Evolutionary conservation across 139 green algal genomes (phyloP).

Genomic region (Chara braunii): DNA sequence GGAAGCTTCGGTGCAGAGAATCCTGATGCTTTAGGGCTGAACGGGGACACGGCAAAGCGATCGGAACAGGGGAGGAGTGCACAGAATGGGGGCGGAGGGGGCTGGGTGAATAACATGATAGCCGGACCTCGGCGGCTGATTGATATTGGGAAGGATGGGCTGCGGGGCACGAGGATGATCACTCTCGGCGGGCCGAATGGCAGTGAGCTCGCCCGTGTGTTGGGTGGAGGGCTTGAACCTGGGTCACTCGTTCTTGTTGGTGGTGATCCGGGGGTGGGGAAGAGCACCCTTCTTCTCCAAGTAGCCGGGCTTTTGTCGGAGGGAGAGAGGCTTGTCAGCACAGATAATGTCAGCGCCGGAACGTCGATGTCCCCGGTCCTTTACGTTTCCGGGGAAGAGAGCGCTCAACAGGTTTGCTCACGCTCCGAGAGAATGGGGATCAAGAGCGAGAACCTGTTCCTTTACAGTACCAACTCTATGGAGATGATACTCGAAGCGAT

Average conservation of each 20-base stretch:
- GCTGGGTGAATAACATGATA: conserved; percentile 7
- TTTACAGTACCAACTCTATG: conserved; percentile 23
- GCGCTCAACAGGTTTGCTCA: conserved; percentile 16
- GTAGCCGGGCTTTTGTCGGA: conserved; percentile 44
- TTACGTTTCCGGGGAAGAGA: conserved; percentile 39
- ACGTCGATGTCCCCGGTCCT: conserved; percentile 23
- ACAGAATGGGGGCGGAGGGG: neutral
- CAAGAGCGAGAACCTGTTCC: conserved; percentile 5
- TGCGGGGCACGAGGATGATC: neutral
- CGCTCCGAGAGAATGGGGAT: conserved; percentile 36
- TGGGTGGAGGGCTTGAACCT: conserved; percentile 84
- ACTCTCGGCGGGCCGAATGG: conserved; percentile 28
- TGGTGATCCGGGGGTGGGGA: conserved; percentile 91
- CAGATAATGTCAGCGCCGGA: neutral
- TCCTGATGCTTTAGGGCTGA: neutral
- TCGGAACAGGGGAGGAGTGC: neutral
- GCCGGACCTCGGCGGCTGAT: too few species aligned
- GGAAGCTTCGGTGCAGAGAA: neutral
- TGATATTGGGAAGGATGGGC: neutral
- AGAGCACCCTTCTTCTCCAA: conserved; percentile 90
- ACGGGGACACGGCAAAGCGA: neutral
- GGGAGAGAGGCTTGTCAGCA: neutral
- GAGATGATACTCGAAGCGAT: conserved; percentile 42
- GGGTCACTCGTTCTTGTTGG: conserved; percentile 77
- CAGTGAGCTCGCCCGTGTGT: conserved; percentile 65